Base-by-base conservation (phyloP, 192 early-diverging fungal species). In the Coemansia sp. region DNA sequence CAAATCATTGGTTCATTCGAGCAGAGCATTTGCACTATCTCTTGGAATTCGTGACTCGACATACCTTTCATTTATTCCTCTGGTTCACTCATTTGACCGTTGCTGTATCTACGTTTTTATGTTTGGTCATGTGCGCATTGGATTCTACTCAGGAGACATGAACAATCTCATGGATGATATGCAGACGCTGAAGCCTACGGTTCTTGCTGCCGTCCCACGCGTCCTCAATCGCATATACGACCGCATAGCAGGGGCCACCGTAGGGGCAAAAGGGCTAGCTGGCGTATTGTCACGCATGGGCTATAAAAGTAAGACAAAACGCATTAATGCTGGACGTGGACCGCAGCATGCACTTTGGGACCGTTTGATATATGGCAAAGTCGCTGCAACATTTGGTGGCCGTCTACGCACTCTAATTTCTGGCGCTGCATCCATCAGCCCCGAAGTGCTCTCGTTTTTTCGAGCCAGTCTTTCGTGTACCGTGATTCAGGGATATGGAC, bases 81-180 rank as follows among this genome's bases (percentile, higher is more conserved):
- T 98, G 22, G 85, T 90, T 7, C 94, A 98, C 63, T 83, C 93
- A 26, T 88, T 89, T 69, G 93, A 93, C 55, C 87, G 90, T 38
- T 62, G 77, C 23, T 58, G 68, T 47, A 82, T 84, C 27, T 72
- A 87, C 49, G 66, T 70, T 34, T 41, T 76, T 3, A 69, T 88
- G 30, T 53, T 63, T 12, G 59, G 64, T 25, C 88, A 88, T 50
- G 87, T 74, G 14, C 78, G 76, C 21, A 81, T 94, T 51, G 94
- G 93, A 1, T 95, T 90, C 59, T 92, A 78, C 69, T 80, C 82
- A 9, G 94, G 93, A 24, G 88, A 92, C 54, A 69, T 83, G 23
- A 54, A 80, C 12, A 81, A 81, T 6, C 71, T 96, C 18, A 58
- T 93, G 47, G 89, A 93, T 7, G 94, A 96, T 61, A 82, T 93